A percentile compares a stretch with the other conserved stretches of the same genome.
Conservation (phyloP, 2,329 filamentous ascomycete genomes). For the Aspergillus neotritici region DNA sequence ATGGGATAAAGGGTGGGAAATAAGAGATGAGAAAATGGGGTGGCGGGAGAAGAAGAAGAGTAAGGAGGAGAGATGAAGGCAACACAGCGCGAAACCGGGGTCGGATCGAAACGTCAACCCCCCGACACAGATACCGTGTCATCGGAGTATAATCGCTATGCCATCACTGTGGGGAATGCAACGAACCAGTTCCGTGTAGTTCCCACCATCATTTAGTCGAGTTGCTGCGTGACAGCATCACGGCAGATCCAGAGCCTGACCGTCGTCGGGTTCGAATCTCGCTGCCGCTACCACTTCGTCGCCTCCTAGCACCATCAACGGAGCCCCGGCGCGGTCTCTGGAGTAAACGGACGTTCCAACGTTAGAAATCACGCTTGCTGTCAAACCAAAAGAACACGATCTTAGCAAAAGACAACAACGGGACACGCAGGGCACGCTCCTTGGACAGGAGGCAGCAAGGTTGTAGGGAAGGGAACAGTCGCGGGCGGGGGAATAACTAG, state of each 20-base stretch:
- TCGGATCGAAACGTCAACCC: slow-evolving; percentile 20
- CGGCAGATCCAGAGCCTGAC: slow-evolving; percentile 32
- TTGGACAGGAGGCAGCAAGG: slow-evolving; percentile 14
- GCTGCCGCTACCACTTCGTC: slow-evolving; percentile 38
- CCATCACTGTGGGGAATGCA: slow-evolving; percentile 24
- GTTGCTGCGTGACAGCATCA: slow-evolving; percentile 39
- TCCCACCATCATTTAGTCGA: slow-evolving; percentile 33
- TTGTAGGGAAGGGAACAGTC: slow-evolving; percentile 16
- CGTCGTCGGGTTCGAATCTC: slow-evolving; percentile 39
- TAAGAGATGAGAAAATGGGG: slow-evolving; percentile 10
- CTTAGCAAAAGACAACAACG: slow-evolving; percentile 38
- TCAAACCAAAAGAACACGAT: slow-evolving; percentile 28
- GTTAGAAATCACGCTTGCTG: slow-evolving; percentile 47
- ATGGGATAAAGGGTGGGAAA: slow-evolving; percentile 24
- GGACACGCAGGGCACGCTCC: slow-evolving; percentile 13
- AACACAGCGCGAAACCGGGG: slow-evolving; percentile 12
- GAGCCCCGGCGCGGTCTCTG: slow-evolving; percentile 44
- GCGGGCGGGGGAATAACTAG: slow-evolving; percentile 12
- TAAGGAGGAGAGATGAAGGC: slow-evolving; percentile 14
- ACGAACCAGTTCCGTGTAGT: slow-evolving; percentile 16
- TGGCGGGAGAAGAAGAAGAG: slow-evolving; percentile 17
- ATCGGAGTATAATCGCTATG: slow-evolving; percentile 36
- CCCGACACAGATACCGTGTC: slow-evolving; percentile 26
- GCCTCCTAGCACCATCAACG: slow-evolving; percentile 36
- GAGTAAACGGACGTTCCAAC: slow-evolving; percentile 39